Conservation (phyloP, 139 green algal genomes). For the Chlorella sp. region DNA sequence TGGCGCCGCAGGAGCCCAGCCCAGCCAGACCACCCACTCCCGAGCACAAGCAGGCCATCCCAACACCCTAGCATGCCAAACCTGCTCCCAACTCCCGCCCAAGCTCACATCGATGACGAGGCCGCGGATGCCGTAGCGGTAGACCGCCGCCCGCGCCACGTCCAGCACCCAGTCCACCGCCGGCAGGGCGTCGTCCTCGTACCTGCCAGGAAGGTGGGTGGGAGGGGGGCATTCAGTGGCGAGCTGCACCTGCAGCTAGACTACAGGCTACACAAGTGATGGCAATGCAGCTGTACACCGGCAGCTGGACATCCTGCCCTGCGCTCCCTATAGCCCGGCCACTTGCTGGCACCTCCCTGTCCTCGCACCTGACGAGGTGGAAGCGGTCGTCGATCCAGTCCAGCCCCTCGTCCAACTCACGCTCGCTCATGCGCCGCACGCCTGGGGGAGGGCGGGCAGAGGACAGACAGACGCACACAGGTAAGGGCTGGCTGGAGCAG, state of each 20-base stretch:
- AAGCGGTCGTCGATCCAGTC: slow-evolving; percentile 88
- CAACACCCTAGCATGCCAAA: too few relatives aligned
- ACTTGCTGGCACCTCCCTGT: too few relatives aligned
- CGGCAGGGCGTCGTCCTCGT: slow-evolving; percentile 84
- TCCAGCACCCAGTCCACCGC: slow-evolving; percentile 94
- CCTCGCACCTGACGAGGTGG: slow-evolving; percentile 72
- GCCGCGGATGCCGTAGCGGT: slow-evolving; percentile 90
- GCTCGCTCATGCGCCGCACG: slow-evolving; percentile 50
- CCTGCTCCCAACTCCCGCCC: too few relatives aligned
- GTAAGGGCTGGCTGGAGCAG: too few relatives aligned
- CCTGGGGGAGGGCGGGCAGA: background rate
- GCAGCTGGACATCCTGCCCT: too few relatives aligned
- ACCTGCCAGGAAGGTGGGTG: slow-evolving; percentile 25
- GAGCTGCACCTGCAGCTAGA: background rate
- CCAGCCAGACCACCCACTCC: too few relatives aligned
- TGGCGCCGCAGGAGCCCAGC: too few relatives aligned
- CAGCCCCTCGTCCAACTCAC: slow-evolving; percentile 72
- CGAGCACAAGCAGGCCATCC: too few relatives aligned
- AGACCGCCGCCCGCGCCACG: slow-evolving; percentile 76
- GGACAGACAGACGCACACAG: too few relatives aligned
- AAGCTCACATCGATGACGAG: slow-evolving; percentile 89
- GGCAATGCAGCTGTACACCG: too few relatives aligned
- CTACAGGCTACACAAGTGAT: too few relatives aligned
- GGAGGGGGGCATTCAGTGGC: background rate
- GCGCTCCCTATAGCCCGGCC: too few relatives aligned